Conservation (phyloP, 257 asterid species). For the Solanum chiquidenum region DNA sequence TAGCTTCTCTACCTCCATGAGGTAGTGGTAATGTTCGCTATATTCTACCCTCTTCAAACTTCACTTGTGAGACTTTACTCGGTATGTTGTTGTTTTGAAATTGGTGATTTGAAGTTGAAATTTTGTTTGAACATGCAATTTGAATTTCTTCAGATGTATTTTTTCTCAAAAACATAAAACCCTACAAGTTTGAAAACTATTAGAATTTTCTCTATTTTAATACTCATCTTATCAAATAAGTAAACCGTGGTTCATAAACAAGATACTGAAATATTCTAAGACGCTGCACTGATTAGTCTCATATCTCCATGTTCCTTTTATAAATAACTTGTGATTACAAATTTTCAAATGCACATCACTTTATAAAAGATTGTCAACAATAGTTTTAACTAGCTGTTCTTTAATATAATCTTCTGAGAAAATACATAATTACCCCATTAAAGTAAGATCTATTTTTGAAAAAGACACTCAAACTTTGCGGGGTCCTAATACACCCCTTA, state of each 20-base stretch:
- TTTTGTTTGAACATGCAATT: not conserved
- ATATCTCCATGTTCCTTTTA: no score
- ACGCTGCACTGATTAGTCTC: no score
- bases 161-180: not conserved
- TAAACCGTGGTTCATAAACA: not conserved
- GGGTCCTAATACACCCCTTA: no score
- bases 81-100: not conserved
- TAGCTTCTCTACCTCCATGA: no score
- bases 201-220: no score
- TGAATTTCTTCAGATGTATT: not conserved
- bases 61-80: no score
- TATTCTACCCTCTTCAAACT: not conserved
- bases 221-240: not conserved
- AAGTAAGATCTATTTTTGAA: no score
- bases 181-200: not conserved
- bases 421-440: no score
- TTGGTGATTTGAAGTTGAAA: not conserved
- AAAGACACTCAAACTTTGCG: no score
- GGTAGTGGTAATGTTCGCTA: not conserved
- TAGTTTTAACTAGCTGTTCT: not conserved
- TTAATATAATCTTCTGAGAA: no score
- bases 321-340: no score
- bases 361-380: not conserved
- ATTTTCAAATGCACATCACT: not conserved
- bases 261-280: not conserved